phyloP scores from a whole-genome alignment of 345 rosid species.

The Citrus maxima region DNA sequence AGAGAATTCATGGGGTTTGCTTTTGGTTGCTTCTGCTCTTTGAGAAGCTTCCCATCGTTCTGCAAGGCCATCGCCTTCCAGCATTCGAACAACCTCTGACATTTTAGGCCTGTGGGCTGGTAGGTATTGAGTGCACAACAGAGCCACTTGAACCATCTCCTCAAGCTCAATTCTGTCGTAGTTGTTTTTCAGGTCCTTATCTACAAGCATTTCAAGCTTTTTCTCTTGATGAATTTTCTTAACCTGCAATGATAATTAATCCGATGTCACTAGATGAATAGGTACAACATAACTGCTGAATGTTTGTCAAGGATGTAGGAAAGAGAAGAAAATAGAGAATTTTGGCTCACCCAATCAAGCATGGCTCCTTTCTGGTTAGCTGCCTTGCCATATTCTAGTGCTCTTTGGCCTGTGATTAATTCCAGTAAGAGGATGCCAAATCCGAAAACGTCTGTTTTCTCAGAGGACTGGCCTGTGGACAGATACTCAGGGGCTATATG shows the following conservation, averaged over 20 bases:
- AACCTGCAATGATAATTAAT: slow-evolving; percentile 38
- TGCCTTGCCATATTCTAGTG: slow-evolving; percentile 86
- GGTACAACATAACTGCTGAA: background rate
- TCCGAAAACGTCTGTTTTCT: slow-evolving; percentile 95
- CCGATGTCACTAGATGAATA: background rate
- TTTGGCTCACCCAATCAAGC: slow-evolving; percentile 79
- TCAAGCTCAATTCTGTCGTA: slow-evolving; percentile 91
- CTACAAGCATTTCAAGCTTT: slow-evolving; percentile 81
- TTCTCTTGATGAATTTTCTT: slow-evolving; percentile 90
- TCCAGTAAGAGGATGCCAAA: slow-evolving; percentile 95
- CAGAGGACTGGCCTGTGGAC: slow-evolving; percentile 96
- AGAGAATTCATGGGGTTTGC: slow-evolving; percentile 69
- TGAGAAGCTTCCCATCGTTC: slow-evolving; percentile 99
- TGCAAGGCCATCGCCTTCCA: slow-evolving; percentile 96
- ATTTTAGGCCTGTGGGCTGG: slow-evolving; percentile 91
- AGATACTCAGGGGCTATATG: slow-evolving; percentile 98
- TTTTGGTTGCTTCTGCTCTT: slow-evolving; percentile 55
- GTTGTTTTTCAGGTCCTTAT: slow-evolving; percentile 75
- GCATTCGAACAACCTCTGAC: slow-evolving; percentile 98
- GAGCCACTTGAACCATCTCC: slow-evolving; percentile 90
- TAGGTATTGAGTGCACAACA: slow-evolving; percentile 82
- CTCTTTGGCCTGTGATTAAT: slow-evolving; percentile 89
- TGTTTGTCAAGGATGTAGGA: background rate
- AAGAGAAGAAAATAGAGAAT: background rate
- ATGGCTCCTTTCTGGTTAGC: slow-evolving; percentile 96